These are phyloP conservation scores for Neurospora hispaniola DNA, from an alignment of 495 filamentous ascomycete genomes.

Conservation along the genomic window DNA sequence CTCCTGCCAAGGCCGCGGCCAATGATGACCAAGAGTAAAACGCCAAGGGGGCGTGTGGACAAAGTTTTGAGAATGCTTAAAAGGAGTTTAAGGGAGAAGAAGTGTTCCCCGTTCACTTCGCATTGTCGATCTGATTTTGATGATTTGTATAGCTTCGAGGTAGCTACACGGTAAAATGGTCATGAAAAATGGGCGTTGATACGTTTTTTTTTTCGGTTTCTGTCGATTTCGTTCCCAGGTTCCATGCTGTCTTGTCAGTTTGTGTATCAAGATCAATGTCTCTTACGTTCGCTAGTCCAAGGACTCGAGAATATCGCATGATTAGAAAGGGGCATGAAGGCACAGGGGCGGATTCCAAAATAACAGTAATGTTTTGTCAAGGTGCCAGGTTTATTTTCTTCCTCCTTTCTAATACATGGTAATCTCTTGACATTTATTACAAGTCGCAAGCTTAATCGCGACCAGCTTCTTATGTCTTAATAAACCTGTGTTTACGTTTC, in stretches of 20 bases:
- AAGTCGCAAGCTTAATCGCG: not conserved
- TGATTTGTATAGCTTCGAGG: not conserved
- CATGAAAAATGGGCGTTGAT: not conserved
- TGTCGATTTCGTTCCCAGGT: not conserved
- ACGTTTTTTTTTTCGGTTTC: not conserved
- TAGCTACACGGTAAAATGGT: not conserved
- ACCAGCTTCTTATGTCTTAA: too few species aligned
- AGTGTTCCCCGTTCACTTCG: not conserved
- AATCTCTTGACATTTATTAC: too few species aligned
- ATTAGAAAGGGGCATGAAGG: not conserved
- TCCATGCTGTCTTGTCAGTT: not conserved
- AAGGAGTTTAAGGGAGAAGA: not conserved
- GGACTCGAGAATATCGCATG: not conserved
- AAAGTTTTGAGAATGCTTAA: not conserved
- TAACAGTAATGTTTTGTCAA: too few species aligned
- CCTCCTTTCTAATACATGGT: not conserved
- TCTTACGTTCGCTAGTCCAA: not conserved
- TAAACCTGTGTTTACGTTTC: too few species aligned
- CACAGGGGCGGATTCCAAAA: too few species aligned
- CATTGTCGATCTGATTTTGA: not conserved
- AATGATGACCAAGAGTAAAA: constrained; percentile 25
- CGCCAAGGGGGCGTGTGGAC: not conserved
- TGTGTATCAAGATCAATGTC: not conserved
- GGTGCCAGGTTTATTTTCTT: not conserved
- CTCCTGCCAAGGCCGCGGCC: constrained; percentile 12